Percentiles rank a stretch among this genome's conserved stretches.
These are phyloP conservation scores for Podospora tetraspora DNA, from an alignment of 495 filamentous ascomycete species.

Conservation along the genomic window DNA sequence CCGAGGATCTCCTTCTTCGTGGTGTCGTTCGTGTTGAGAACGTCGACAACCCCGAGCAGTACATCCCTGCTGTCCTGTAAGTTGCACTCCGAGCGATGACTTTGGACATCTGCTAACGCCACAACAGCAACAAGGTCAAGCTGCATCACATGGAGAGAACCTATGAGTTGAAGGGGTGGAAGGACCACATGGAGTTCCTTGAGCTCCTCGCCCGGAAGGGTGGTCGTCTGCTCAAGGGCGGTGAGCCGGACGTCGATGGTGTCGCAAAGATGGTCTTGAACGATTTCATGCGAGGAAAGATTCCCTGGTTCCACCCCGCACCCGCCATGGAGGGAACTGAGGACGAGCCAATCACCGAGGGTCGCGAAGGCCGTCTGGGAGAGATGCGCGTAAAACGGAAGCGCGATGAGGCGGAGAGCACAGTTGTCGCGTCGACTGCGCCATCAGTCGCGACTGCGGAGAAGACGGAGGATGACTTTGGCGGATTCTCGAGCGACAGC, in stretches of 20 bases:
- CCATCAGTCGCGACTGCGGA: constrained; percentile 17
- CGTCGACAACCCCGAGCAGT: constrained; percentile 91
- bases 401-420: constrained; percentile 44
- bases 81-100: neutral
- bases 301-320: constrained; percentile 89
- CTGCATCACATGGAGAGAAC: constrained; percentile 85
- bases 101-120: neutral
- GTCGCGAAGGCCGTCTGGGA: constrained; percentile 49
- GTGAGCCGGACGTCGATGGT: constrained; percentile 87
- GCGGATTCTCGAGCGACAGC: constrained; percentile 50
- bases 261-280: constrained; percentile 93
- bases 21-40: constrained; percentile 93
- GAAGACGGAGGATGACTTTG: constrained; percentile 36
- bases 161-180: constrained; percentile 75
- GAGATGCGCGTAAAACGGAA: constrained; percentile 58
- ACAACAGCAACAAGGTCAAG: constrained; percentile 60
- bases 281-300: constrained; percentile 89
- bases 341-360: constrained; percentile 51
- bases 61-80: constrained; percentile 77
- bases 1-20: constrained; percentile 83
- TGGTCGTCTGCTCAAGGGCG: constrained; percentile 78
- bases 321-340: constrained; percentile 56
- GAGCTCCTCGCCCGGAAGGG: constrained; percentile 83
- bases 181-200: constrained; percentile 72
- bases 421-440: constrained; percentile 29